Evolutionary conservation across 306 rosid genomes (phyloP).

Genomic region (Cajanus cajan): DNA sequence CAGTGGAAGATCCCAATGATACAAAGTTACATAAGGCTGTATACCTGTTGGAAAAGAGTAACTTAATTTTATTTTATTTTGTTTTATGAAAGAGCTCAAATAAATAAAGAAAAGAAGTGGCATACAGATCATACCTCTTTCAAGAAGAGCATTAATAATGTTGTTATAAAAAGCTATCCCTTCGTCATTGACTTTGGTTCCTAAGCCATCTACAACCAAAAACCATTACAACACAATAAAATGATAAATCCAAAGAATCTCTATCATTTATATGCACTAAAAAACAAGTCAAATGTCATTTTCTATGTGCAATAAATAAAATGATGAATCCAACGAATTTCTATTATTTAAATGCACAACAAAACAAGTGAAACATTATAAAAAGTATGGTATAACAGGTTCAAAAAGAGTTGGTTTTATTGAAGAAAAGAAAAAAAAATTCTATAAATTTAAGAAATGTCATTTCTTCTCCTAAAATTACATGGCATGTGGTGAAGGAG

Average conservation of each 20-base stretch:
- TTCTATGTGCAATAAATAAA: not conserved
- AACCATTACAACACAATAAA: constrained; percentile 15
- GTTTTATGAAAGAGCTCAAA: not conserved
- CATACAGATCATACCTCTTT: constrained; percentile 55
- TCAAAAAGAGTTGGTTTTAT: not conserved
- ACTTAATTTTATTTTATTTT: constrained; percentile 22
- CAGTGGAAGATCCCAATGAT: constrained; percentile 97
- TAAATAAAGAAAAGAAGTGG: constrained; percentile 8
- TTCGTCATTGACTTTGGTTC: constrained; percentile 74
- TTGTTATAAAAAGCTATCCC: constrained; percentile 79
- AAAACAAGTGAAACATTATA: not conserved
- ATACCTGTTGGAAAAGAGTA: constrained; percentile 58
- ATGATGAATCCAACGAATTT: not conserved
- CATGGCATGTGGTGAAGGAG: no score
- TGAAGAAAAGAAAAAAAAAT: not conserved
- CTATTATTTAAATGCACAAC: not conserved
- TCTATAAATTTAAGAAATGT: no score
- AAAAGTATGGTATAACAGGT: not conserved
- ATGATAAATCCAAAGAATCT: not conserved
- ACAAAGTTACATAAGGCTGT: constrained; percentile 80
- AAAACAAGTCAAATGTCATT: not conserved
- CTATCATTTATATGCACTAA: not conserved
- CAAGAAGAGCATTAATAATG: constrained; percentile 80
- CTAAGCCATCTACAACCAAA: constrained; percentile 79
- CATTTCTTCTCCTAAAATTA: not conserved